These are phyloP conservation scores for Erigeron philadelphicus DNA, from an alignment of 140 eudicot genomes.

Conservation along the genomic window DNA sequence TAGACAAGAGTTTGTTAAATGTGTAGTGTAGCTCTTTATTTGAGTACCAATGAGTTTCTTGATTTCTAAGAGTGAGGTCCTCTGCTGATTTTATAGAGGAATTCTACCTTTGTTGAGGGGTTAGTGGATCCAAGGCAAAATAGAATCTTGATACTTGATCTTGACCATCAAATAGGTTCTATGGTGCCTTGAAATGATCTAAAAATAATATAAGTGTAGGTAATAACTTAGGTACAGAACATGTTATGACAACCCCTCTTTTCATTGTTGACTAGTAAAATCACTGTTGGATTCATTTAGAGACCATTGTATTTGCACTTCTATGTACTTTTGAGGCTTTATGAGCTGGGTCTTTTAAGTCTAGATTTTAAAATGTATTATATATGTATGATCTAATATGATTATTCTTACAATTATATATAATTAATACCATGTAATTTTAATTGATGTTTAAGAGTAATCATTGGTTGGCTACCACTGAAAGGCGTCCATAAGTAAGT, in stretches of 20 bases:
- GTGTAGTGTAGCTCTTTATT: slow-evolving; percentile 8
- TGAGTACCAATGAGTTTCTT: slow-evolving; percentile 15
- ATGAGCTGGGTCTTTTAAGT: not conserved
- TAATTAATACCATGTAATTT: no score
- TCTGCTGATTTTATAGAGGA: slow-evolving; percentile 28
- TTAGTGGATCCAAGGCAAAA: slow-evolving; percentile 12
- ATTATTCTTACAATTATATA: no score
- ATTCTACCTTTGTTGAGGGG: not conserved
- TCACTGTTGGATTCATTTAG: slow-evolving; percentile 5
- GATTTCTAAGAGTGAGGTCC: slow-evolving; percentile 11
- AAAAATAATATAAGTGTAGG: slow-evolving; percentile 10
- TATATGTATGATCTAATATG: no score
- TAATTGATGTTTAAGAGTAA: no score
- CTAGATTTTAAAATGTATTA: no score
- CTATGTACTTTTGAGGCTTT: slow-evolving; percentile 3
- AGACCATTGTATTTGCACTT: slow-evolving; percentile 23
- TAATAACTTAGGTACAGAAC: slow-evolving; percentile 14
- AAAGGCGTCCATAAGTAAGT: no score
- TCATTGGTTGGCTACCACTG: no score
- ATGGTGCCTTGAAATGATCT: not conserved
- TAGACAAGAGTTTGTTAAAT: slow-evolving; percentile 2
- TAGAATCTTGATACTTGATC: slow-evolving; percentile 24
- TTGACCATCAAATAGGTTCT: not conserved
- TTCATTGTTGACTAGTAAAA: slow-evolving; percentile 18
- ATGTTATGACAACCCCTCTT: slow-evolving; percentile 18